Base-by-base conservation (phyloP, 2,329 filamentous ascomycete genomes). In the Aureobasidium sp. region DNA sequence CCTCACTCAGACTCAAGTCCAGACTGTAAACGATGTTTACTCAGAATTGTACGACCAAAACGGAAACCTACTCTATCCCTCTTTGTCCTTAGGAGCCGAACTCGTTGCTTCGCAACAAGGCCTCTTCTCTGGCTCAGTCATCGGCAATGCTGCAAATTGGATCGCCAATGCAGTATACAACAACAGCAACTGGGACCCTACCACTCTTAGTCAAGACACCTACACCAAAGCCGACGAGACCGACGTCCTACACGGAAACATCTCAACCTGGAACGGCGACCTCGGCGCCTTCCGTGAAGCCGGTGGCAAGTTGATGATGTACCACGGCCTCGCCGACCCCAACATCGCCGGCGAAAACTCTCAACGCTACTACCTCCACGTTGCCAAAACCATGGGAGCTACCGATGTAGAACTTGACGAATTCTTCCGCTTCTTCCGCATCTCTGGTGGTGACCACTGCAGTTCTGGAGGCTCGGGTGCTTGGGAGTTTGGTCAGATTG, bases 361-460 rank as follows among this genome's bases (percentile, higher is more conserved):
- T 13, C 73, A 75, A 16, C 68, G 76, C 13, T 81, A 81, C 73
- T 81, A 81, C 68, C 71, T 79, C 45, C 73, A 79, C 48, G 76
- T 81, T 3, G 69, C 72, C 3, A n/a, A 65, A 30, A 67, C 69
- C 34, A 76, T 78, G 64, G 67, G 49, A 42, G 67, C 29, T 62
- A 67, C 55, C 60, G 67, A 60, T 0, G 48, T 63, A 3, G 60
- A 71, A 0, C 63, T 78, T 6, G 75, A 78, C 62, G 70, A 73
- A 0, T 78, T 76, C 65, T 76, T 77, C 58, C 76, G 81, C 53
- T 78, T 76, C 69, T 84, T 84, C 72, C 75, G 75, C 34, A 79
- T 79, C 69, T 78, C 68, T 62, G 82, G 81, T 8, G 80, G 81
- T 72, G 73, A 69, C 2, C 82, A 84, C 68, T 84, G 81, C 67